phyloP scores from a whole-genome alignment of 352 stramenopile species.

The Phytopythium boreale region DNA sequence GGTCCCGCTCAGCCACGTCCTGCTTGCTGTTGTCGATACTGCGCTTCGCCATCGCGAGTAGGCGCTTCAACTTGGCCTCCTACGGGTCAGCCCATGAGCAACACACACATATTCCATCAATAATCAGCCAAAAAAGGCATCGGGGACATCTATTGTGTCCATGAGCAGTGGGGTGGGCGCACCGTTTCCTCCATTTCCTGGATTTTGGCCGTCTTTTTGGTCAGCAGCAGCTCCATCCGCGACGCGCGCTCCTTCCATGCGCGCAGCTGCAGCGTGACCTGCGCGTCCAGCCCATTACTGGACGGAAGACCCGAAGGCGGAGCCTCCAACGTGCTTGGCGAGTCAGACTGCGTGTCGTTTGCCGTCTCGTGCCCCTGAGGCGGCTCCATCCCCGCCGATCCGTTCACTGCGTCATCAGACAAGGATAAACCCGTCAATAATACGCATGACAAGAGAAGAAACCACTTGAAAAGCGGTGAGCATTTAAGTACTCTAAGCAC shows the following conservation, averaged over 20 bases:
- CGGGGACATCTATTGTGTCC: neutral
- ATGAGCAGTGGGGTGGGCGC: neutral
- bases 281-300: slow-evolving; percentile 17
- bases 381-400: neutral
- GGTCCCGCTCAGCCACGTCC: slow-evolving; percentile 67
- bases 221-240: slow-evolving; percentile 59
- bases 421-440: neutral
- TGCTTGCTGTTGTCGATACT: slow-evolving; percentile 90
- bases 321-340: neutral
- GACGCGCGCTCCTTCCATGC: slow-evolving; percentile 59
- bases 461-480: neutral
- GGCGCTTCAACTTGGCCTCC: slow-evolving; percentile 78
- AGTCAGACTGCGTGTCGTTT: neutral
- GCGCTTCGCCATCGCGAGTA: slow-evolving; percentile 85
- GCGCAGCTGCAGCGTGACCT: slow-evolving; percentile 32
- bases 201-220: slow-evolving; percentile 68
- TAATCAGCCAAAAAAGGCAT: neutral
- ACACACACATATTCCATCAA: neutral
- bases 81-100: slow-evolving; percentile 9
- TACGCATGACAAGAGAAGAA: too few species aligned
- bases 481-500: neutral
- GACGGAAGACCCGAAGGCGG: neutral
- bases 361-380: neutral
- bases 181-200: slow-evolving; percentile 80
- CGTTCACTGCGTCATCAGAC: neutral